A percentile compares a stretch with the other conserved stretches of the same genome.
These are phyloP conservation scores for Metrosideros polymorpha DNA, from an alignment of 441 rosid genomes.

Conservation along the genomic window DNA sequence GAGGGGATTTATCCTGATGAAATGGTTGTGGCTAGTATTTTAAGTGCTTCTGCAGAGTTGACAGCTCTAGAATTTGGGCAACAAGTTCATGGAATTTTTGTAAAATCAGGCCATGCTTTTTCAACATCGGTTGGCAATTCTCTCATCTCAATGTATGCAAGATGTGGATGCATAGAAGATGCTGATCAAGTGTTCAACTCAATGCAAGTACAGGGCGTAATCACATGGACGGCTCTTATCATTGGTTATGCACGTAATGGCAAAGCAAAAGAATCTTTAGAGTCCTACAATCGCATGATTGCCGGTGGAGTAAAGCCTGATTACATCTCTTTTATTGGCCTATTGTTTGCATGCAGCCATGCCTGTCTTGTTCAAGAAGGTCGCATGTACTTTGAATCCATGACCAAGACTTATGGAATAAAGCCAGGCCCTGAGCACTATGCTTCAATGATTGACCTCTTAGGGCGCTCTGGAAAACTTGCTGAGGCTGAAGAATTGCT, in stretches of 20 bases:
- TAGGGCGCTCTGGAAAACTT: slow-evolving; percentile 72
- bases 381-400: slow-evolving; percentile 44
- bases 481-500: slow-evolving; percentile 48
- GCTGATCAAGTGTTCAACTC: slow-evolving; percentile 46
- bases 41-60: slow-evolving; percentile 68
- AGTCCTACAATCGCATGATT: slow-evolving; percentile 53
- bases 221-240: slow-evolving; percentile 81
- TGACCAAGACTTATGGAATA: slow-evolving; percentile 50
- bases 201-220: slow-evolving; percentile 45
- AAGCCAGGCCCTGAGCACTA: slow-evolving; percentile 75
- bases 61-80: slow-evolving; percentile 69
- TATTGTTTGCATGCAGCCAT: slow-evolving; percentile 90
- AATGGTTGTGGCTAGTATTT: slow-evolving; percentile 45
- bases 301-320: slow-evolving; percentile 53
- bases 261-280: slow-evolving; percentile 54
- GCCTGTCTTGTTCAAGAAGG: slow-evolving; percentile 56
- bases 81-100: slow-evolving; percentile 57
- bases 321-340: slow-evolving; percentile 68
- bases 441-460: slow-evolving; percentile 85
- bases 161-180: slow-evolving; percentile 62
- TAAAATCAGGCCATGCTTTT: slow-evolving; percentile 48
- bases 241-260: slow-evolving; percentile 87
- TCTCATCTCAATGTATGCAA: slow-evolving; percentile 75
- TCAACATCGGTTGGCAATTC: slow-evolving; percentile 64
- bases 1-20: slow-evolving; percentile 50